These are phyloP conservation scores for Gracilaria gracilis DNA, from an alignment of 23 red algal species.

Conservation along the genomic window DNA sequence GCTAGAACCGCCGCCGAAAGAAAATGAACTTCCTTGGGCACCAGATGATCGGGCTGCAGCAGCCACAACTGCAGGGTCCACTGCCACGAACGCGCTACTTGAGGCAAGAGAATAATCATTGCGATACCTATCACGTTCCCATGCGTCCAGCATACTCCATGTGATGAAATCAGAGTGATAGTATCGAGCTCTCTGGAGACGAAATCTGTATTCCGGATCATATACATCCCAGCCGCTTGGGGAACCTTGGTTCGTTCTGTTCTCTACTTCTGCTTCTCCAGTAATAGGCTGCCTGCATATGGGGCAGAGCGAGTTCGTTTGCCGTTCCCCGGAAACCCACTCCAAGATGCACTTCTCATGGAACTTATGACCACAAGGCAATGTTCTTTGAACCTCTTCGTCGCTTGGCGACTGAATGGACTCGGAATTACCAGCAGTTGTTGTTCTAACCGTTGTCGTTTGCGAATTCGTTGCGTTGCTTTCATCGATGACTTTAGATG, in stretches of 20 bases:
- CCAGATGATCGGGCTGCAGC: constrained; percentile 58
- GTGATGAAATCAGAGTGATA: constrained; percentile 68
- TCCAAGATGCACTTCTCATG: constrained; percentile 55
- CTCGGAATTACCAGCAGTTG: neutral
- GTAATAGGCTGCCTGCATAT: constrained; percentile 63
- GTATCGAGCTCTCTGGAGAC: constrained; percentile 35
- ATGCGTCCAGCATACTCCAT: constrained; percentile 54
- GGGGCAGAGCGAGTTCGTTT: constrained; percentile 48
- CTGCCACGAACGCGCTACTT: constrained; percentile 27
- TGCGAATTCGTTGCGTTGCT: no score
- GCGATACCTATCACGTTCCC: constrained; percentile 41
- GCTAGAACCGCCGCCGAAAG: constrained; percentile 60
- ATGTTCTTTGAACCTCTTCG: neutral
- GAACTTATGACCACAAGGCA: constrained; percentile 70
- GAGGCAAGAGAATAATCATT: constrained; percentile 28
- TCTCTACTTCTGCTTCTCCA: constrained; percentile 24
- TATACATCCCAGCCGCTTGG: constrained; percentile 68
- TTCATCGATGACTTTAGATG: neutral
- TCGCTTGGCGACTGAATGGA: neutral
- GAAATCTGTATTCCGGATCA: constrained; percentile 66
- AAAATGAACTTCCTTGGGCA: constrained; percentile 45
- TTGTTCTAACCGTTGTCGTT: neutral
- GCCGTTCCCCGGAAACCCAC: constrained; percentile 7
- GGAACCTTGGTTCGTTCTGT: constrained; percentile 26
- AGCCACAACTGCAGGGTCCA: constrained; percentile 59